These are phyloP conservation scores for Tetrapisispora fleetii DNA, from an alignment of 805 yeast species.

Conservation along the genomic window DNA sequence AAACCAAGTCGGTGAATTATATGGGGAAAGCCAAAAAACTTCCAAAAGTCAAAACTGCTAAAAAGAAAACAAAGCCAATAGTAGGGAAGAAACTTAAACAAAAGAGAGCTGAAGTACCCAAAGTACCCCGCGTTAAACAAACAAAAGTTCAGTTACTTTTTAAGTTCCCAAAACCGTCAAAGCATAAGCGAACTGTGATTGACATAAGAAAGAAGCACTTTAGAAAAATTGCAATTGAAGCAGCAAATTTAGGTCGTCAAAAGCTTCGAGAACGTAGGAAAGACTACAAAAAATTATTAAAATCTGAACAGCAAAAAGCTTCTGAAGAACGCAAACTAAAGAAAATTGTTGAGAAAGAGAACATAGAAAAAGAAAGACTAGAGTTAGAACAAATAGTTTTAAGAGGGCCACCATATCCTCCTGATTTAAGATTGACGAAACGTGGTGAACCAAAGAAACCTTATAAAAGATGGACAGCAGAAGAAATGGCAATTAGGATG, in stretches of 20 bases:
- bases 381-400: slow-evolving; percentile 26
- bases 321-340: slow-evolving; percentile 13
- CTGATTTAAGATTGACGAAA: slow-evolving; percentile 23
- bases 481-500: slow-evolving; percentile 23
- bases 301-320: slow-evolving; percentile 7
- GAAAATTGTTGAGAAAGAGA: slow-evolving; percentile 16
- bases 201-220: slow-evolving; percentile 16
- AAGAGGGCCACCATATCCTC: slow-evolving; percentile 28
- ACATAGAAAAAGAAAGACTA: slow-evolving; percentile 16
- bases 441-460: slow-evolving; percentile 28
- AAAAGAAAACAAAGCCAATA: background rate
- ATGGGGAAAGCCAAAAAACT: background rate
- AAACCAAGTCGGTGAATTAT: background rate
- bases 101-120: background rate
- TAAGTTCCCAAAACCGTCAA: slow-evolving; percentile 5
- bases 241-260: slow-evolving; percentile 23
- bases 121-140: background rate
- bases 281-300: slow-evolving; percentile 9
- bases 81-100: background rate
- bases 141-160: background rate
- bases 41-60: slow-evolving; percentile 3
- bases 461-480: slow-evolving; percentile 26
- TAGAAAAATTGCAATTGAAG: slow-evolving; percentile 15
- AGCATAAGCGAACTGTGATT: slow-evolving; percentile 10
- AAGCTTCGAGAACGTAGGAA: slow-evolving; percentile 15